These are phyloP conservation scores for Piper betle DNA, from an alignment of 164 flowering plant genomes.

Conservation along the genomic window DNA sequence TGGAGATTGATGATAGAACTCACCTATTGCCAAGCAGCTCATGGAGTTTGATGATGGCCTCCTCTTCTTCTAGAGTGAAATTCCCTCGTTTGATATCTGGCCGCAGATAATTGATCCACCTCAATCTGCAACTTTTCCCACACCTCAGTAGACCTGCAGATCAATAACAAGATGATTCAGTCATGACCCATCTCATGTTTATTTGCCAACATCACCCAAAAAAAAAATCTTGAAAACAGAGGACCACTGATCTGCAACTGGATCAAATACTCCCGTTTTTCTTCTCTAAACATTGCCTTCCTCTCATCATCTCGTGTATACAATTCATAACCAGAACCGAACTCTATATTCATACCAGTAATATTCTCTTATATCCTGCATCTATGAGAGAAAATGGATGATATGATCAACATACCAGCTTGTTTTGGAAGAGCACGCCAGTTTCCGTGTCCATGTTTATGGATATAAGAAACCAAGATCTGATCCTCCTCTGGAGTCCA, in stretches of 20 bases:
- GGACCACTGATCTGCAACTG: not conserved
- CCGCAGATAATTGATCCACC: not conserved
- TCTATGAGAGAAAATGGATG: not conserved
- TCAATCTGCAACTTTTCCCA: not conserved
- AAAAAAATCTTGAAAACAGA: no score
- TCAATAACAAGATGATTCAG: no score
- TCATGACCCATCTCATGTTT: no score
- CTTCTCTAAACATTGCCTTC: not conserved
- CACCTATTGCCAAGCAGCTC: not conserved
- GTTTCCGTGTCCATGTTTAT: slow-evolving; percentile 38
- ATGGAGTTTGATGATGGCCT: not conserved
- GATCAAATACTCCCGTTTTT: not conserved
- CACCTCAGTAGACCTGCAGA: not conserved
- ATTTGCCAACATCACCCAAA: not conserved
- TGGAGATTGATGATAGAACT: not conserved
- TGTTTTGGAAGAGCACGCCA: slow-evolving; percentile 66
- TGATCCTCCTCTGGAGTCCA: slow-evolving; percentile 73
- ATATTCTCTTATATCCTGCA: not conserved
- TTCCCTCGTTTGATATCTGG: not conserved
- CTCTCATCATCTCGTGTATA: not conserved
- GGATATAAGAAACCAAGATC: slow-evolving; percentile 32
- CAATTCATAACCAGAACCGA: not conserved
- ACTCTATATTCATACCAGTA: not conserved
- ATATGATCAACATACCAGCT: slow-evolving; percentile 25
- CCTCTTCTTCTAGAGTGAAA: not conserved